Evolutionary conservation across 2,329 filamentous ascomycete species (phyloP).

Genomic region (Ilyonectria robusta): DNA sequence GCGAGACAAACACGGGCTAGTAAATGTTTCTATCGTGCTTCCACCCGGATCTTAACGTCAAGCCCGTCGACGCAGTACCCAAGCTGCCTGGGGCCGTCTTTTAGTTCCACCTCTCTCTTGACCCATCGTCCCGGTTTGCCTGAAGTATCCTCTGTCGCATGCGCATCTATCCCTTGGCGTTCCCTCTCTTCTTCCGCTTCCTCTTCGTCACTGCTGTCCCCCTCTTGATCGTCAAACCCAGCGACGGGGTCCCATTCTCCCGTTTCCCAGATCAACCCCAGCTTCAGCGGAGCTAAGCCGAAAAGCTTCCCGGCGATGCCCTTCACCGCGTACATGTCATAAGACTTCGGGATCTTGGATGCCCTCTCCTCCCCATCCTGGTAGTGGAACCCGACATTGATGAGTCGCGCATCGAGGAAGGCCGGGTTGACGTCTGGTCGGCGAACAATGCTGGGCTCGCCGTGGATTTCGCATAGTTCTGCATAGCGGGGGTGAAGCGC

Average conservation of each 20-base stretch:
- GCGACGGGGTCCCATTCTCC: constrained; percentile 89
- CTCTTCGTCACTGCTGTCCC: constrained; percentile 67
- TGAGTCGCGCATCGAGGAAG: constrained; percentile 85
- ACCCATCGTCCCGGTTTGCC: constrained; percentile 73
- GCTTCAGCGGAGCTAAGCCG: constrained; percentile 70
- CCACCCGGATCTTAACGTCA: constrained; percentile 80
- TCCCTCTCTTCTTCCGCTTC: constrained; percentile 56
- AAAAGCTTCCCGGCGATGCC: constrained; percentile 83
- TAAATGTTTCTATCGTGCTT: constrained; percentile 55
- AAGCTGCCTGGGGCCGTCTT: constrained; percentile 83
- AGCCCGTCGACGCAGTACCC: constrained; percentile 86
- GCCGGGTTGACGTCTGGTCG: constrained; percentile 75
- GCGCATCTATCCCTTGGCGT: constrained; percentile 34
- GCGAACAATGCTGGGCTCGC: constrained; percentile 76
- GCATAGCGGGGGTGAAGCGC: constrained; percentile 78
- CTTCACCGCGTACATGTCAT: constrained; percentile 86
- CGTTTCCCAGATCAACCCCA: constrained; percentile 87
- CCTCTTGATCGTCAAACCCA: constrained; percentile 72
- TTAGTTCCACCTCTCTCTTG: constrained; percentile 84
- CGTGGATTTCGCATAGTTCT: constrained; percentile 83
- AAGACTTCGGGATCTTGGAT: constrained; percentile 78
- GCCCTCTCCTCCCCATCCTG: constrained; percentile 48
- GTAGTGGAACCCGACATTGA: constrained; percentile 72
- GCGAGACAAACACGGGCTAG: constrained; percentile 20
- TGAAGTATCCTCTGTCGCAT: constrained; percentile 45